phyloP scores from a whole-genome alignment of 805 yeast genomes.

The Candida fluviatilis region DNA sequence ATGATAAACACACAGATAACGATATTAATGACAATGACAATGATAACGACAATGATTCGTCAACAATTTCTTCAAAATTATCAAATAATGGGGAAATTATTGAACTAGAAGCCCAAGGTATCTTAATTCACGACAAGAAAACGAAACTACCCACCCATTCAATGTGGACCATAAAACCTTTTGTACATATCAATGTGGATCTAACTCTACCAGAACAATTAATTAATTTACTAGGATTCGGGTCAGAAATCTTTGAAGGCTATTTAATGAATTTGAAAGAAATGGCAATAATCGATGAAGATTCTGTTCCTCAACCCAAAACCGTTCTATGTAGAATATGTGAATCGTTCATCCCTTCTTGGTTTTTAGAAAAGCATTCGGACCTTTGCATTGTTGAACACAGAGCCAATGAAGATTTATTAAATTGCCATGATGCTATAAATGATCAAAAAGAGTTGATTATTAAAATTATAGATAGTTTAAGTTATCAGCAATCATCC shows the following conservation, averaged over 20 bases:
- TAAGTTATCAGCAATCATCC: constrained; percentile 19
- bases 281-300: constrained; percentile 58
- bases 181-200: constrained; percentile 56
- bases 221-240: constrained; percentile 80
- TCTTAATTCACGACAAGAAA: constrained; percentile 62
- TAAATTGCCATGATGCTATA: constrained; percentile 68
- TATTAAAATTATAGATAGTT: constrained; percentile 36
- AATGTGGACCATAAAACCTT: constrained; percentile 90
- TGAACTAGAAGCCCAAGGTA: constrained; percentile 92
- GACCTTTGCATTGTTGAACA: constrained; percentile 86
- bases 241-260: constrained; percentile 76
- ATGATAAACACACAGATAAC: not conserved
- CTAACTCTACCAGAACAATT: constrained; percentile 68
- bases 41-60: constrained; percentile 8
- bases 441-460: constrained; percentile 64
- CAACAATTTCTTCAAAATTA: constrained; percentile 24
- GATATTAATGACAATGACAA: not conserved
- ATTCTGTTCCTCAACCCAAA: constrained; percentile 71
- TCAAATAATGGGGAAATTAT: constrained; percentile 57
- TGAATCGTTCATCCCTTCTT: constrained; percentile 84
- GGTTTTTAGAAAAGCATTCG: constrained; percentile 94
- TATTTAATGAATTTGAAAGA: constrained; percentile 66
- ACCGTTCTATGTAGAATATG: constrained; percentile 87
- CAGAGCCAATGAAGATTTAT: constrained; percentile 72
- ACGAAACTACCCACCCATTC: constrained; percentile 68